phyloP scores from a whole-genome alignment of 371 early-diverging fungal species.

The Polyrhizophydium stewartii region DNA sequence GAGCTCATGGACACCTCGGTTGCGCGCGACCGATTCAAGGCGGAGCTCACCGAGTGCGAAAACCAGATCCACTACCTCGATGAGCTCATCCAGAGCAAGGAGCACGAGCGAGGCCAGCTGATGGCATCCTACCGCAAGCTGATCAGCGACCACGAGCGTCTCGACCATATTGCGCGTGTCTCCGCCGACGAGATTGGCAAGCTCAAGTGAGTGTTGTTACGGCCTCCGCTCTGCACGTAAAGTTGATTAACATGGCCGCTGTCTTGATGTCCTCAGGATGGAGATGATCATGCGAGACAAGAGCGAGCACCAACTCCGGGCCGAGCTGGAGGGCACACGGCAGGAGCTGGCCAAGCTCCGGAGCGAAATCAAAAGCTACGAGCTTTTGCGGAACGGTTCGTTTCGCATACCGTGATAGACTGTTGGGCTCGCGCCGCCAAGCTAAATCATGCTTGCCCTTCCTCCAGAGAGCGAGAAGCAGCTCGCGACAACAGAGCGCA shows the following conservation, averaged over 20 bases:
- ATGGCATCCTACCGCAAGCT: constrained; percentile 39
- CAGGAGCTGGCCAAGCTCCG: no score
- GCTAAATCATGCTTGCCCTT: no score
- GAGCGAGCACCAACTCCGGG: constrained; percentile 28
- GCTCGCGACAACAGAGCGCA: no score
- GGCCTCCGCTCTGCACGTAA: no score
- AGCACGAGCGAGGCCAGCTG: constrained; percentile 38
- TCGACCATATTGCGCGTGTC: constrained; percentile 15
- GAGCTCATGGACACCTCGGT: constrained; percentile 21
- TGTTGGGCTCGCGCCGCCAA: no score
- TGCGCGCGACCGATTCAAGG: constrained; percentile 22
- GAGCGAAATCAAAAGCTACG: no score
- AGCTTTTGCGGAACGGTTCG: no score
- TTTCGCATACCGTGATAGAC: no score
- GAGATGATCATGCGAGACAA: constrained; percentile 44
- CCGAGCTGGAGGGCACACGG: constrained; percentile 21
- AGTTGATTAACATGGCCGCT: no score
- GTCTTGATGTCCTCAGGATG: no score
- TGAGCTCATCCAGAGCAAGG: constrained; percentile 31
- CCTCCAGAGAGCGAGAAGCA: no score
- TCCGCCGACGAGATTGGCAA: constrained; percentile 26
- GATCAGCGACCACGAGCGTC: constrained; percentile 35
- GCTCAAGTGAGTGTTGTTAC: constrained; percentile 20
- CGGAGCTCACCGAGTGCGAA: constrained; percentile 34
- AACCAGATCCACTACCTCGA: constrained; percentile 31